Evolutionary conservation across 2,329 filamentous ascomycete species (phyloP).

Genomic region (Trichoderma endophyticum): DNA sequence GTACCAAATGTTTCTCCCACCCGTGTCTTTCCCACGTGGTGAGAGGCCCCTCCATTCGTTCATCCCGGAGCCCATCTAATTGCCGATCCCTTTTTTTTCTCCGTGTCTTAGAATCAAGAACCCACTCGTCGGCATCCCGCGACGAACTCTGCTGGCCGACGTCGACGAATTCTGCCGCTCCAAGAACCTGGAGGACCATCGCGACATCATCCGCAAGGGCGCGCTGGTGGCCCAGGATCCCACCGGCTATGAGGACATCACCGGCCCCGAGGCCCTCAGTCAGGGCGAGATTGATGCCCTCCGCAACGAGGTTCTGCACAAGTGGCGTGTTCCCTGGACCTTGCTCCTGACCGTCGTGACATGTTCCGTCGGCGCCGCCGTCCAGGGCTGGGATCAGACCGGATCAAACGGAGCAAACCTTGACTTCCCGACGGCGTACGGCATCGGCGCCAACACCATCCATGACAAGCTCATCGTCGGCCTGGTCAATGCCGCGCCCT

Average conservation of each 20-base stretch:
- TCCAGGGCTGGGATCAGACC: conserved; percentile 68
- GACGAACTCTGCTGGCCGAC: conserved; percentile 48
- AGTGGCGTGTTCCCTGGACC: conserved; percentile 61
- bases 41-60: background rate
- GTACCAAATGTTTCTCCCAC: conserved; percentile 20
- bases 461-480: conserved; percentile 54
- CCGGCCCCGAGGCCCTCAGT: conserved; percentile 54
- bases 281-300: conserved; percentile 59
- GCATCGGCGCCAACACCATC: conserved; percentile 36
- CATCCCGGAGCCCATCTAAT: conserved; percentile 6
- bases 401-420: conserved; percentile 62
- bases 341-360: conserved; percentile 65
- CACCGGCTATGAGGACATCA: conserved; percentile 56
- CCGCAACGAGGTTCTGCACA: conserved; percentile 61
- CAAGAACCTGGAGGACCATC: conserved; percentile 57
- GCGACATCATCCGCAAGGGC: conserved; percentile 61
- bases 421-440: conserved; percentile 55
- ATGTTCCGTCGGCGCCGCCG: conserved; percentile 68
- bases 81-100: background rate
- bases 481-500: conserved; percentile 61
- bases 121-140: conserved; percentile 51
- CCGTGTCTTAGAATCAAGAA: conserved; percentile 38
- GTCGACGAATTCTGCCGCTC: conserved; percentile 61
- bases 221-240: conserved; percentile 73
- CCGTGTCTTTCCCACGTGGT: conserved; percentile 16